Percentiles rank a stretch among this genome's conserved stretches.
Evolutionary conservation across 768 basidiomycete species (phyloP).

Genomic region (Rhizopogon sp.): DNA sequence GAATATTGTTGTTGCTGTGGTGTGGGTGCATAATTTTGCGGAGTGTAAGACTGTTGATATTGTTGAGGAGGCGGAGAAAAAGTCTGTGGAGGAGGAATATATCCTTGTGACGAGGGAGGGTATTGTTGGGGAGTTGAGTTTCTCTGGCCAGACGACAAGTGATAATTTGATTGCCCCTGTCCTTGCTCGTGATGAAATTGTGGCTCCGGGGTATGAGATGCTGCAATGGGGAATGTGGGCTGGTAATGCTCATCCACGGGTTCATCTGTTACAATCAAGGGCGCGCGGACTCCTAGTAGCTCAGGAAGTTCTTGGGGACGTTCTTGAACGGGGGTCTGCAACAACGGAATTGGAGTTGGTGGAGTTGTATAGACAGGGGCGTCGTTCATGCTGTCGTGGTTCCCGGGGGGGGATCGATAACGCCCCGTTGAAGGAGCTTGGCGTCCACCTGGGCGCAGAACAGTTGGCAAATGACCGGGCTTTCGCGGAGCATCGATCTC

Average conservation of each 20-base stretch:
- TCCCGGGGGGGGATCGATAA: slow-evolving; percentile 3
- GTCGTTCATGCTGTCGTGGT: slow-evolving; percentile 11
- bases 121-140: slow-evolving; percentile 13
- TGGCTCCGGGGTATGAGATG: not conserved
- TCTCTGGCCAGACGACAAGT: not conserved
- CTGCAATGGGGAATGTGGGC: slow-evolving; percentile 5
- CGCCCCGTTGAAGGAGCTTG: slow-evolving; percentile 13
- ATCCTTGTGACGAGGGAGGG: not conserved
- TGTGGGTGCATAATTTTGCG: slow-evolving; percentile 2
- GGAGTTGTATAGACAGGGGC: slow-evolving; percentile 3
- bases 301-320: no score
- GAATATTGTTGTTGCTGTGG: slow-evolving; percentile 12
- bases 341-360: slow-evolving; percentile 4
- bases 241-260: slow-evolving; percentile 4
- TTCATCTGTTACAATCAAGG: not conserved
- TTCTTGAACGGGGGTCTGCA: not conserved
- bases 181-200: not conserved
- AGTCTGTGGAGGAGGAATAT: not conserved
- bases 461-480: slow-evolving; percentile 28
- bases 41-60: slow-evolving; percentile 14
- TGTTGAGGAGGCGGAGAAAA: not conserved
- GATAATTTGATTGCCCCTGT: not conserved
- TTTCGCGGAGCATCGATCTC: slow-evolving; percentile 14
- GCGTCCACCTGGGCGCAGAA: slow-evolving; percentile 37
- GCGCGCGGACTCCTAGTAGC: no score